Evolutionary conservation across 306 rosid species (phyloP), one percentile per base, ranked within the genome.

Genomic region (Abrus precatorius): DNA sequence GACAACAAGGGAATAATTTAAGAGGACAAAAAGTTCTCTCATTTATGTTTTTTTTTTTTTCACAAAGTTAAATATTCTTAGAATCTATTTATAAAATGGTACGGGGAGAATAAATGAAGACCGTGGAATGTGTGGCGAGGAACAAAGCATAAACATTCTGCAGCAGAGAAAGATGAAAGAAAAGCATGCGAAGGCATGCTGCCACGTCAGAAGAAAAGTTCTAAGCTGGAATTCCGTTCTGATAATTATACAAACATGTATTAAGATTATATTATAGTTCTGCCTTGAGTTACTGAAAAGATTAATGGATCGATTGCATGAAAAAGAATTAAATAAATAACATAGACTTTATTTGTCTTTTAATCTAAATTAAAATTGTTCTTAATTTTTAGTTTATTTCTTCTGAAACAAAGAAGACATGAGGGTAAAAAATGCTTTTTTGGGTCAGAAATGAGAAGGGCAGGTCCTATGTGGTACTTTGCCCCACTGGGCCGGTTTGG

Each of bases 181-280:
- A 63, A 80, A 43, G 70, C 38, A 71, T 5, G 57, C 45, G 76
- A 76, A 7, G 12, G 5, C 36, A 71, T 47, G 53, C 48, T 76
- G 87, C 85, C 87, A 84, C 85, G 82, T 53, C 36, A 38, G 44
- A 52, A 2, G 2, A 36, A 74, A 74, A 84, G 62, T 32, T 53
- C 47, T 9, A 67, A 32, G n/a, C 12, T 84, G 55, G 55, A 54
- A 68, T 67, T 69, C 63, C 29, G 20, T 55, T 50, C 36, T 1
- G 3, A 52, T 60, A 66, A 32, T 50, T 20, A 20, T 20, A 20
- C 20, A 20, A 20, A 20, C 20, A 20, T 20, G 20, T 20, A 20
- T 20, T 20, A 20, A 75, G 74, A 27, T 3, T 12, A 3, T 34
- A 11, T n/a, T 53, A 20, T 14, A 50, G 2, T 67, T 34, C 4